Percentiles rank a stretch among this genome's conserved stretches.
Conservation (phyloP, 2,329 filamentous ascomycete genomes). For the Grosmannia serpens region DNA sequence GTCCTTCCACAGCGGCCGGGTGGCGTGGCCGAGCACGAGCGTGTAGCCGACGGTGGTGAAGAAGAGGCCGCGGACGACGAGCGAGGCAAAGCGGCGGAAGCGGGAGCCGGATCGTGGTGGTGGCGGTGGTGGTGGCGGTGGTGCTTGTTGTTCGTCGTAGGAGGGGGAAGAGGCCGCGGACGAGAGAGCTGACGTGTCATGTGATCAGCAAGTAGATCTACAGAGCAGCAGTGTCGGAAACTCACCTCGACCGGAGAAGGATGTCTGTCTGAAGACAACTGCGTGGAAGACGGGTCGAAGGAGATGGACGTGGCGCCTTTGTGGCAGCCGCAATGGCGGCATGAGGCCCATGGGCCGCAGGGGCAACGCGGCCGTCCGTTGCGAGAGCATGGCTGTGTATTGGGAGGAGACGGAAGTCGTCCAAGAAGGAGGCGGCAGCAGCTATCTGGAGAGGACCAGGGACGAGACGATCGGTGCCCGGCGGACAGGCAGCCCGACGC, state of each 20-base stretch:
- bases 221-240: not conserved
- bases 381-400: not conserved
- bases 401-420: not conserved
- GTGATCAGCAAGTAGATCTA: not conserved
- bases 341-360: not conserved
- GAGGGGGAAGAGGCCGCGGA: not conserved
- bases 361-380: not conserved
- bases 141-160: not conserved
- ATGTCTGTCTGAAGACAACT: not conserved
- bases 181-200: not conserved
- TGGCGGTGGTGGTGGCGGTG: not conserved
- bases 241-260: not conserved
- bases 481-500: not conserved
- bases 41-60: not conserved
- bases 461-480: not conserved
- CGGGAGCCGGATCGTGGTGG: not conserved
- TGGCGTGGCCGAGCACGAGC: not conserved
- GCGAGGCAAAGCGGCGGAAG: not conserved
- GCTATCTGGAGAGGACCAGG: not conserved
- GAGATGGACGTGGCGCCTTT: not conserved
- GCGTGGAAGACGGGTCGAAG: not conserved
- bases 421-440: not conserved
- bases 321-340: not conserved
- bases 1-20: not conserved
- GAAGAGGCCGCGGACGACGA: slow-evolving; percentile 2